A percentile compares a stretch with the other conserved stretches of the same genome.
phyloP scores from a whole-genome alignment of 1,139 yeast genomes.

The Pichia kudriavzevii region DNA sequence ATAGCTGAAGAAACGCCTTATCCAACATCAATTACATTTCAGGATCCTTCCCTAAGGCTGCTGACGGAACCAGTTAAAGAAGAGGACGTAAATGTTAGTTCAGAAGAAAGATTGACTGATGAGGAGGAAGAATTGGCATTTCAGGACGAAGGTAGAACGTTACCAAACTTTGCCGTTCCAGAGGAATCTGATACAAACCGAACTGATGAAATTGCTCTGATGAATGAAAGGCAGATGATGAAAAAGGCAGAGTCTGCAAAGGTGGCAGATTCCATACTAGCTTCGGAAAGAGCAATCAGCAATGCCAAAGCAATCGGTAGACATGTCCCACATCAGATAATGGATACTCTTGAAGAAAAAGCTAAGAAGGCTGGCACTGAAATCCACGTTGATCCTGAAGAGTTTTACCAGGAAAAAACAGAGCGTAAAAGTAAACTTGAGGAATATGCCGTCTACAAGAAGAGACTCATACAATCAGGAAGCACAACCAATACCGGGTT shows the following conservation, averaged over 20 bases:
- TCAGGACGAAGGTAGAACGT: slow-evolving; percentile 52
- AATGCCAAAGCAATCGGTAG: slow-evolving; percentile 50
- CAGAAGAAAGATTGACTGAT: slow-evolving; percentile 62
- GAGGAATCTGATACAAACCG: slow-evolving; percentile 14
- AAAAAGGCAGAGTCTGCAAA: slow-evolving; percentile 42
- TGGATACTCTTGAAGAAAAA: slow-evolving; percentile 34
- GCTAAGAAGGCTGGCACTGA: slow-evolving; percentile 27
- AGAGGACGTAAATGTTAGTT: slow-evolving; percentile 33
- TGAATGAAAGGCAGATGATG: slow-evolving; percentile 30
- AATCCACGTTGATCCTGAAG: slow-evolving; percentile 41
- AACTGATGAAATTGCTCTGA: slow-evolving; percentile 18
- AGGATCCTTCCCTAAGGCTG: slow-evolving; percentile 55
- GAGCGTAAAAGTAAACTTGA: slow-evolving; percentile 46
- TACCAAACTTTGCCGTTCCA: slow-evolving; percentile 46
- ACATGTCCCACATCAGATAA: slow-evolving; percentile 37
- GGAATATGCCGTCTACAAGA: slow-evolving; percentile 38
- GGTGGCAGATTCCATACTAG: slow-evolving; percentile 48
- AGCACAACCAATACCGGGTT: slow-evolving; percentile 28
- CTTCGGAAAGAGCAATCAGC: slow-evolving; percentile 53
- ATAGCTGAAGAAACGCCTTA: slow-evolving; percentile 28
- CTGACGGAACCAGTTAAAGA: slow-evolving; percentile 21
- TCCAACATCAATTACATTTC: slow-evolving; percentile 34
- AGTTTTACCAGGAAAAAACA: slow-evolving; percentile 41
- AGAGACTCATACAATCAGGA: slow-evolving; percentile 33
- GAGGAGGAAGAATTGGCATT: slow-evolving; percentile 54